Percentiles rank a stretch among this genome's conserved stretches.
Evolutionary conservation across 176 grass and related monocot species (phyloP).

Genomic region (Poa annua): DNA sequence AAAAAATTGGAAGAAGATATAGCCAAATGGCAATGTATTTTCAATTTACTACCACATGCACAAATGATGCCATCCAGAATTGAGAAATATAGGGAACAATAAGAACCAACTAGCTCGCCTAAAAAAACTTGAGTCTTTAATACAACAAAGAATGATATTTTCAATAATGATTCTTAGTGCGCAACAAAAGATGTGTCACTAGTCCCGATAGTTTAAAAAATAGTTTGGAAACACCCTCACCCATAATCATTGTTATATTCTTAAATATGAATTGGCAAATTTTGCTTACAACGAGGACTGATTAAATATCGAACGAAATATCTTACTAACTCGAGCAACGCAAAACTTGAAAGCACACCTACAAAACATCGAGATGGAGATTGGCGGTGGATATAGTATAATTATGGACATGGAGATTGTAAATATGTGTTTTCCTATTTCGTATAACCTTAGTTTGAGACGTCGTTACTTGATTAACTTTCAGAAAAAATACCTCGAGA

Average conservation of each 20-base stretch:
- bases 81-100: background rate
- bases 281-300: background rate
- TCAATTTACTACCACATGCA: background rate
- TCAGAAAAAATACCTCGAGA: slow-evolving; percentile 44
- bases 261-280: background rate
- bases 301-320: background rate
- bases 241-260: background rate
- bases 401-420: background rate
- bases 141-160: no score
- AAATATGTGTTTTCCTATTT: background rate
- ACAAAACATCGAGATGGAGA: background rate
- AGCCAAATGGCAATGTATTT: no score
- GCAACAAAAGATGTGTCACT: background rate
- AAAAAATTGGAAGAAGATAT: background rate
- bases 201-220: background rate
- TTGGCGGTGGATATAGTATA: background rate
- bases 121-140: background rate
- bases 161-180: background rate
- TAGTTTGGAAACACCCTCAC: background rate
- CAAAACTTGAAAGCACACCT: background rate
- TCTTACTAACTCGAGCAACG: background rate
- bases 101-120: background rate
- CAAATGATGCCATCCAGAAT: background rate
- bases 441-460: background rate
- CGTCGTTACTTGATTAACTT: background rate